Evolutionary conservation across 169 alveolate genomes (phyloP), one percentile per base, ranked within the genome.

Genomic region (Perkinsus olseni): DNA sequence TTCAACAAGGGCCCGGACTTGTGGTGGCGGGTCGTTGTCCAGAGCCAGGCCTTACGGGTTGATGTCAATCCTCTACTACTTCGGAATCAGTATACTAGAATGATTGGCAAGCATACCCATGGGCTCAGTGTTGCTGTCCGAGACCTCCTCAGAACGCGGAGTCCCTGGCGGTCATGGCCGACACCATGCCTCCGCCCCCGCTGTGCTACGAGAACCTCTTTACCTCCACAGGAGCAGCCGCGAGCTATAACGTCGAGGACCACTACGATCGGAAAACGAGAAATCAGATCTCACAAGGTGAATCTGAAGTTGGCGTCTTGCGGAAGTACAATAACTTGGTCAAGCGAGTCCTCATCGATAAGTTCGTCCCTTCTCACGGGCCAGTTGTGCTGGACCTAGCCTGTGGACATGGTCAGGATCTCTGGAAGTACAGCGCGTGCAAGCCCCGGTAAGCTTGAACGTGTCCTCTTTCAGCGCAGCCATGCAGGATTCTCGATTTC

Each of bases 391-490:
- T 96, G 48, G 97, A 96, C 39, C 94, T 96, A 62, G 95, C 96
- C 38, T 96, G 97, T 93, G 97, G 97, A 38, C 96, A 94, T 91
- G 97, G 97, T 8, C 96, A 96, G 74, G 97, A 96, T 91, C 92
- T 96, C 74, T 94, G 93, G 62, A 96, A 96, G 94, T 96, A 94
- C 94, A 95, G 94, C 39, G 95, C 95, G 50, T 95, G 94, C 93
- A 96, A 62, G 92, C 82, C 82, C 37, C 28, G 82, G 82, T 62
- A 24, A 62, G 82, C 31, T 28, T 0, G 31, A 13, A 62, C 82
- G 1, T 62, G 13, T 21, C 17, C 34, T 24, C 28, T 4, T 28
- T 62, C 8, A 6, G 82, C 82, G 36, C n/a, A 96, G 92, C 92
- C 82, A 24, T 8, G 28, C 82, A 28, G 36, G 37, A 28, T 62